Percentiles rank a stretch among this genome's conserved stretches.
These are phyloP conservation scores for Chernovozyma aurita DNA, from an alignment of 1,139 yeast species.

Conservation along the genomic window DNA sequence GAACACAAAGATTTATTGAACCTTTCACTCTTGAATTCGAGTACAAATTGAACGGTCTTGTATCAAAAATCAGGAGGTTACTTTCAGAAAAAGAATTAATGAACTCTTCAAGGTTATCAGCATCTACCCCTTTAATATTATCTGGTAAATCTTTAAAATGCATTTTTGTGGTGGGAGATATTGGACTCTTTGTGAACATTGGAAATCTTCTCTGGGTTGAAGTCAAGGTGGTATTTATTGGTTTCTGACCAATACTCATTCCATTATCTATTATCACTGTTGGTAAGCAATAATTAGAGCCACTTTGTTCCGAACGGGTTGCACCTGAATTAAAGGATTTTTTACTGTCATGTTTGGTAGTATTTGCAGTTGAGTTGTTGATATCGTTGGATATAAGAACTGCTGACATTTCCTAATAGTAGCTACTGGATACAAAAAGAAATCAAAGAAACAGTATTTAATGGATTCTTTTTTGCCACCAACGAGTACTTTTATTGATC, in stretches of 20 bases:
- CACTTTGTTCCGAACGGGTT: neutral
- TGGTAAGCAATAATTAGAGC: too few species aligned
- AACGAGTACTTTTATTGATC: too few species aligned
- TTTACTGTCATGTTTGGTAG: neutral
- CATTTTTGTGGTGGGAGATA: slow-evolving; percentile 10
- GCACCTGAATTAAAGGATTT: neutral
- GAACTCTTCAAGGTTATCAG: slow-evolving; percentile 2
- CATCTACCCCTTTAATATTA: slow-evolving; percentile 4
- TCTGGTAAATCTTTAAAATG: slow-evolving; percentile 9
- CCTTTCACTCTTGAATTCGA: slow-evolving; percentile 22
- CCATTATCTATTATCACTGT: too few species aligned
- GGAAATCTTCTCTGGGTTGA: slow-evolving; percentile 2
- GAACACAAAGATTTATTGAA: slow-evolving; percentile 36
- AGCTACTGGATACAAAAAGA: too few species aligned
- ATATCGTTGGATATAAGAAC: slow-evolving; percentile 1
- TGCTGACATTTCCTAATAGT: neutral
- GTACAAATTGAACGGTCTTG: slow-evolving; percentile 34
- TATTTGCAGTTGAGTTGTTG: neutral
- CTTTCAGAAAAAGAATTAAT: neutral
- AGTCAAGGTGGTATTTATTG: neutral
- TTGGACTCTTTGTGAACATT: slow-evolving; percentile 5
- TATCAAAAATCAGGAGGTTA: slow-evolving; percentile 26
- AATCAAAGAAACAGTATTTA: too few species aligned
- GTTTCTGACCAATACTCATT: too few species aligned
- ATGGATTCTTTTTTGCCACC: too few species aligned